Base-by-base conservation (phyloP, 2,329 filamentous ascomycete genomes). In the Atkinsonella hypoxylon region DNA sequence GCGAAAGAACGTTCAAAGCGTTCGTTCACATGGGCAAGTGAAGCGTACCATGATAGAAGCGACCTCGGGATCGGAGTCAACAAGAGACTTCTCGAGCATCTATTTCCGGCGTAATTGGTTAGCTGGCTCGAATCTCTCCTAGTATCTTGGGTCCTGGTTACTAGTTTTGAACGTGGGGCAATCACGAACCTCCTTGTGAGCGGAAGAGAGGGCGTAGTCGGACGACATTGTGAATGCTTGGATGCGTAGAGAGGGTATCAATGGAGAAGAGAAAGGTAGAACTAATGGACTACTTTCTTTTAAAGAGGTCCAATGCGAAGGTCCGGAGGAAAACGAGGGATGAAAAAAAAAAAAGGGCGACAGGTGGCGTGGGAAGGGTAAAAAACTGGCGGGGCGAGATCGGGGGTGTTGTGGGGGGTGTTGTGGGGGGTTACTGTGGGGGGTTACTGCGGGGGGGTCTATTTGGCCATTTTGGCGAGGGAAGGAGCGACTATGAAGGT, bases 31-130 rank as follows among this genome's bases (percentile, higher is more conserved):
- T 46, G 26, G 40, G 11, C 43, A 34, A 15, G 49, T 17, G 15
- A 52, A 44, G 69, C 80, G 58, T 78, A 94, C 88, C 90, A 98
- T 97, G 73, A 98, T 95, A 74, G 86, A 78, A 59, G 89, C 89
- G 64, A 98, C 88, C 79, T 97, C 90, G 52, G 89, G 85, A 71
- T 98, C 93, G 51, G 85, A 84, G 62, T 95, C 88, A 63, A 91
- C 74, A 63, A 98, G 82, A 69, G 88, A 86, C 77, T 88, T 93
- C 81, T 97, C 87, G 76, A 98, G 88, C 81, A 97, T 83, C 89
- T 95, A 51, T 40, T 26, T 26, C 5, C 13, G 53, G 55, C 51
- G 61, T 50, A 46, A 18, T 46, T 4, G n/a, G 47, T 52, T 26
- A 52, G 51, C 51, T 38, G 2, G n/a, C 1, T 7, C 26, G 15